Conservation (phyloP, 306 rosid genomes). For the Malus sylvestris region DNA sequence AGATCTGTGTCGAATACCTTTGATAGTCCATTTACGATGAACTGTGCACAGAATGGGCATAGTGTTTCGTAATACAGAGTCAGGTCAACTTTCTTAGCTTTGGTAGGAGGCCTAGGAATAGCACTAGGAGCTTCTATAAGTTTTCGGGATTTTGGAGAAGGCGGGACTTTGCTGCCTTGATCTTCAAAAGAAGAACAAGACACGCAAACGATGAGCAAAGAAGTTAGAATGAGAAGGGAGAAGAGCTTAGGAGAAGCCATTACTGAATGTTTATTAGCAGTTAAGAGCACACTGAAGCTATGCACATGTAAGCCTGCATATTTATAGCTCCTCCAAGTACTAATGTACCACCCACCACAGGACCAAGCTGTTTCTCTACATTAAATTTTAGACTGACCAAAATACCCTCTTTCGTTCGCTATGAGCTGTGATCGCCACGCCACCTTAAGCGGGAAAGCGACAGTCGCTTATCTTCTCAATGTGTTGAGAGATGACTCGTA, state of each 20-base stretch:
- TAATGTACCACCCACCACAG: not conserved
- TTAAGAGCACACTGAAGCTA: not conserved
- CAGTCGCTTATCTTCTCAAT: no score
- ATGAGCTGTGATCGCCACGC: no score
- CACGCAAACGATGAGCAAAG: not conserved
- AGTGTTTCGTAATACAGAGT: conserved; percentile 67
- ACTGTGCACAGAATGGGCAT: conserved; percentile 72
- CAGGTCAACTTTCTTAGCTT: conserved; percentile 37
- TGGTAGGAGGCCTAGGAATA: not conserved
- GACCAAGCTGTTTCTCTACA: not conserved
- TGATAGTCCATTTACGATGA: conserved; percentile 60
- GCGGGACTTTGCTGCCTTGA: not conserved
- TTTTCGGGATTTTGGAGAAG: not conserved
- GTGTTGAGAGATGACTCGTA: not conserved
- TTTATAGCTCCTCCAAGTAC: not conserved
- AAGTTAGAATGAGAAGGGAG: not conserved
- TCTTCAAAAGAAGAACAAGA: not conserved
- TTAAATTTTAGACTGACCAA: not conserved
- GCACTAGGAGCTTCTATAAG: not conserved
- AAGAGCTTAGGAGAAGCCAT: conserved; percentile 5
- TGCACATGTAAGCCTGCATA: not conserved
- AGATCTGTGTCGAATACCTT: conserved; percentile 58
- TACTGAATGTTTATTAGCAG: not conserved
- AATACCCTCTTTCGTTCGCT: not conserved
- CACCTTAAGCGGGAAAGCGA: not conserved